Evolutionary conservation across 257 asterid species (phyloP), one percentile per base, ranked within the genome.

Genomic region (Jaltomata sinuosa): DNA sequence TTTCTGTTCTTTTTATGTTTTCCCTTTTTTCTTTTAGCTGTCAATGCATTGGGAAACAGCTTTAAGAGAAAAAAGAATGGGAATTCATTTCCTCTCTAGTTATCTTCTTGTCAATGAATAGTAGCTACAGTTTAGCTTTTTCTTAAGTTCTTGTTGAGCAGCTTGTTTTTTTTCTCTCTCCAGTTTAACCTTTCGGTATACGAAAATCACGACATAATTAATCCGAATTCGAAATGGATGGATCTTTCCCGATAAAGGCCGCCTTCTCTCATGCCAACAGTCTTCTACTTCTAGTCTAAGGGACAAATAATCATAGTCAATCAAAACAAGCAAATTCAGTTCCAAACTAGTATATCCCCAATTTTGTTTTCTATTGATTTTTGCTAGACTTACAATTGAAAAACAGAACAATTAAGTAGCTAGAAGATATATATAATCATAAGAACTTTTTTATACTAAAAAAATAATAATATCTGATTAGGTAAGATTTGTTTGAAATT

Each of bases 11-110:
- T 36, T 81, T n/a, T 65, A 0, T 36, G 6, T 38, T 38, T 5
- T 38, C 6, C 6, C 7, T 38, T 38, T 6, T 82, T 79, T 47
- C 61, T 55, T 81, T 68, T 82, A 81, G 87, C 88, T 91, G 89
- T 87, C 86, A 87, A 81, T 83, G 87, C 84, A 87, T 82, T 90
- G 88, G 87, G 88, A 87, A 85, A 84, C 91, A 88, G 86, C 90
- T 85, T 54, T 82, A 76, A 77, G 81, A 18, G 31, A 54, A 32
- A 34, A 62, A 64, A 29, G n/a, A 77, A 55, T 32, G 68, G 65
- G 27, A 15, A 32, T 45, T 25, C 47, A 65, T 80, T 90, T 88
- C 83, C 81, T 87, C 89, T 84, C 87, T 90, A 45, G 85, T 91
- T 89, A 74, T 87, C 89, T 85, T 88, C 87, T 85, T 87, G 89